Conservation (phyloP, 1,284 basidiomycete species). For the Phlebopus sp. region DNA sequence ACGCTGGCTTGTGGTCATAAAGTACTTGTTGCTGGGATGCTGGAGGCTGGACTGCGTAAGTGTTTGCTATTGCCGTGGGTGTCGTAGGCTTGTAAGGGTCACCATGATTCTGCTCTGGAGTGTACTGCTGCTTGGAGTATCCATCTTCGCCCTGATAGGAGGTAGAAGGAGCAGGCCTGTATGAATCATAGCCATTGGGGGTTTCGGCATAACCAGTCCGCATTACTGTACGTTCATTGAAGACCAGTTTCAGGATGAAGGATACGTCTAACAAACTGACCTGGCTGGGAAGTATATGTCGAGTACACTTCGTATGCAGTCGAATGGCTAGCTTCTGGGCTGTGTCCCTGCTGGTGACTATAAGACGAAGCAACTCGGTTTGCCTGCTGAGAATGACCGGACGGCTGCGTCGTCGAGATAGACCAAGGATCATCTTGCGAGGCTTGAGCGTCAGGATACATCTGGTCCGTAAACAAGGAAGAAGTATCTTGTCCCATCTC, state of each 20-base stretch:
- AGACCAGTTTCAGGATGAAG: conserved; percentile 5
- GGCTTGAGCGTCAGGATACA: conserved; percentile 28
- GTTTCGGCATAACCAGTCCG: conserved; percentile 10
- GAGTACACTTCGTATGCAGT: conserved; percentile 23
- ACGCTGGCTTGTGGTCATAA: conserved; percentile 11
- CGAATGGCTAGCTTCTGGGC: conserved; percentile 26
- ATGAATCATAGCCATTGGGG: conserved; percentile 17
- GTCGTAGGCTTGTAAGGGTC: conserved; percentile 35
- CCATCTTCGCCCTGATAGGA: conserved; percentile 17
- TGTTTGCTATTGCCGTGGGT: conserved; percentile 10
- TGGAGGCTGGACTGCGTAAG: conserved; percentile 1
- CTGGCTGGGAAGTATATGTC: conserved; percentile 16
- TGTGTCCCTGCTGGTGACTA: conserved; percentile 28
- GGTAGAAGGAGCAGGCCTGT: conserved; percentile 15
- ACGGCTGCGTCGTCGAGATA: conserved; percentile 22
- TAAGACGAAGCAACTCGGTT: conserved; percentile 16
- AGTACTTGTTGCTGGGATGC: conserved; percentile 11
- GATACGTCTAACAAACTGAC: conserved; percentile 20
- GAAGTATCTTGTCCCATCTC: conserved; percentile 37
- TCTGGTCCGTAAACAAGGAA: conserved; percentile 29
- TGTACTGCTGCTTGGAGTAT: conserved; percentile 13
- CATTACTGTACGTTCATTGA: conserved; percentile 12
- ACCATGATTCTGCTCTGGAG: conserved; percentile 11
- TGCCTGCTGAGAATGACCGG: conserved; percentile 17
- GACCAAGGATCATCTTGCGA: conserved; percentile 30